Evolutionary conservation across 2,329 filamentous ascomycete genomes (phyloP), one percentile per base, ranked within the genome.

Genomic region (Akanthomyces dipterigenus): DNA sequence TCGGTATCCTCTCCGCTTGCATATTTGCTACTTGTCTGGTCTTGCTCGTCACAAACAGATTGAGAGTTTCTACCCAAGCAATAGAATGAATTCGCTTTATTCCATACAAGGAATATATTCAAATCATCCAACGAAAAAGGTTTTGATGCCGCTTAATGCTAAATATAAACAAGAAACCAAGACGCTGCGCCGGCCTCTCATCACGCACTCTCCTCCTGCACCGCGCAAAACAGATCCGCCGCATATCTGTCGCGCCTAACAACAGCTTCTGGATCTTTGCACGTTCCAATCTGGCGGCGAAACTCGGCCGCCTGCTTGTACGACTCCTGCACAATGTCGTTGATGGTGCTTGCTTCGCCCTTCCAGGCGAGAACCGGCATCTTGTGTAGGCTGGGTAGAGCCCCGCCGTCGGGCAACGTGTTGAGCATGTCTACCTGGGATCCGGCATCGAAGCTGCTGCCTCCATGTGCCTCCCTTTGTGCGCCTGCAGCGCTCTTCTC

Each of bases 21-120:
- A 90, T 91, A 64, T 77, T 90, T 31, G 85, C 80, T 8, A 84
- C 87, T 9, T 89, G 87, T 67, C 72, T 89, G 1, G 74, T 89
- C 12, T 78, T 91, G 3, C 71, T 91, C 4, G 76, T 83, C 38
- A 71, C 82, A 54, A 76, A 61, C 28, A 48, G 28, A 3, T 48
- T 46, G 50, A 45, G 49, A n/a, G 42, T 31, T 24, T 48, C 58
- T 14, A 18, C 31, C 7, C 42, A 31, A 3, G 22, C 20, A 22
- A 2, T 20, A 5, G 9, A 34, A 40, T 60, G 40, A 61, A 38
- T n/a, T n/a, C 16, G 9, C 43, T 31, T 43, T 49, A 16, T 34
- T 16, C 43, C 18, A 34, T 49, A 22, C 43, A 28, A 57, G 38
- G 20, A 16, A 53, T 53, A 4, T 26, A 45, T 38, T 26, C 20